Conservation (phyloP, 768 basidiomycete species). For the Pseudohyphozyma bogoriensis region DNA sequence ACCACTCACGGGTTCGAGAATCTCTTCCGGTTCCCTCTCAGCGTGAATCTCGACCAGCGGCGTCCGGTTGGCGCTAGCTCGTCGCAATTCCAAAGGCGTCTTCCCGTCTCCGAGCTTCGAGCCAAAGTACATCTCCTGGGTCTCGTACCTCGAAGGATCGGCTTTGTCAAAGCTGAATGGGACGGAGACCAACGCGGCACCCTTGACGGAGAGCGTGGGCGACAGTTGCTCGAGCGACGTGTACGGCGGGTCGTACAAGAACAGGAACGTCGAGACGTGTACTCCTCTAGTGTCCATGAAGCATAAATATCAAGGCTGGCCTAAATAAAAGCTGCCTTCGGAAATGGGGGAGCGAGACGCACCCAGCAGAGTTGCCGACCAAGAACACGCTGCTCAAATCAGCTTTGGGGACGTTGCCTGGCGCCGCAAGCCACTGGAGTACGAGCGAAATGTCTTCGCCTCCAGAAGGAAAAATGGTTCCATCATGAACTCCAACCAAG, state of each 20-base stretch:
- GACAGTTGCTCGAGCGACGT: background rate
- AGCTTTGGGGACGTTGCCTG: background rate
- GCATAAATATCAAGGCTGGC: too few species aligned
- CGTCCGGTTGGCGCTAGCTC: background rate
- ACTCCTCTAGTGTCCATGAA: too few species aligned
- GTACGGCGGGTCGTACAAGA: background rate
- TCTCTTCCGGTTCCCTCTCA: background rate
- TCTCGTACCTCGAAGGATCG: background rate
- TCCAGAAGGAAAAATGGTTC: background rate
- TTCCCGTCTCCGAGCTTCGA: background rate
- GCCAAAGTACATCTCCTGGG: too few species aligned
- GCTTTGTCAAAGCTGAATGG: background rate
- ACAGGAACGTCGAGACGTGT: background rate
- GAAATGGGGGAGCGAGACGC: too few species aligned
- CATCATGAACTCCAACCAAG: background rate
- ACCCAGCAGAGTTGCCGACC: background rate
- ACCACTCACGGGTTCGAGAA: background rate
- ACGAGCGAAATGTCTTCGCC: slow-evolving; percentile 2
- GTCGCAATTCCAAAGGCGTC: background rate
- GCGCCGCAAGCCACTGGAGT: background rate
- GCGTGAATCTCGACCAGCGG: background rate
- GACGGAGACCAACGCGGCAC: background rate
- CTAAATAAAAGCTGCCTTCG: too few species aligned
- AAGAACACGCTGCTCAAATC: background rate
- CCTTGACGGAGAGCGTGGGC: background rate